These are phyloP conservation scores for Mariannaea sp. DNA, from an alignment of 2,329 filamentous ascomycete species.

Conservation along the genomic window DNA sequence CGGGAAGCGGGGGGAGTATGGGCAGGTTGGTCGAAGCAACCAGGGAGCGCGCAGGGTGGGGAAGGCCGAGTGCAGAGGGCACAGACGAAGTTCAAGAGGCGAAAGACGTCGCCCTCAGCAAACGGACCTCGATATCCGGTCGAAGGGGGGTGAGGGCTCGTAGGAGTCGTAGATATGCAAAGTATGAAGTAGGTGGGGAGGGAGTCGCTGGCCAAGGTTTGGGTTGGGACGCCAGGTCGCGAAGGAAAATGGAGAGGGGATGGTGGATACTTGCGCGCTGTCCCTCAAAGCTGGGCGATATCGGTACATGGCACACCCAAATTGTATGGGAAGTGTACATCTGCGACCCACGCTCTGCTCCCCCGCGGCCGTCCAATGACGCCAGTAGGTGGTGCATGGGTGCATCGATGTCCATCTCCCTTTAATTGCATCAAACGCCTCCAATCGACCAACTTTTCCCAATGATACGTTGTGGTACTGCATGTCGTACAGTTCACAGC, in stretches of 20 bases:
- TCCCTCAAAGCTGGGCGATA: not conserved
- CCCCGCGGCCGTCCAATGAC: constrained; percentile 15
- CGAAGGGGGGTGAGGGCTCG: constrained; percentile 1
- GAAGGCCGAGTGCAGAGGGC: constrained; percentile 16
- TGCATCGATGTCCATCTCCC: constrained; percentile 11
- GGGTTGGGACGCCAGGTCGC: constrained; percentile 11
- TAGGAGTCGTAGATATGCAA: constrained; percentile 12
- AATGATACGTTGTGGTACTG: too few species aligned
- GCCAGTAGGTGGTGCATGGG: constrained; percentile 6
- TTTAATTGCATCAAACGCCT: constrained; percentile 14
- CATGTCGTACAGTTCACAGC: too few species aligned
- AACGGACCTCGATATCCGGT: constrained; percentile 9
- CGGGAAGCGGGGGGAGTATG: constrained; percentile 26
- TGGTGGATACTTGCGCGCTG: constrained; percentile 11
- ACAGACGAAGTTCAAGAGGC: constrained; percentile 18
- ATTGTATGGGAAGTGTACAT: constrained; percentile 11
- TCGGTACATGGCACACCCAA: constrained; percentile 5
- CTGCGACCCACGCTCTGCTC: not conserved
- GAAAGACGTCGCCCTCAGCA: constrained; percentile 28
- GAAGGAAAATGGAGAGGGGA: constrained; percentile 19
- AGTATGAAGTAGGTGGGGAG: constrained; percentile 14
- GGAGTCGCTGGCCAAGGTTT: constrained; percentile 16
- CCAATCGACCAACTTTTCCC: too few species aligned
- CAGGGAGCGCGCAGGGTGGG: constrained; percentile 17
- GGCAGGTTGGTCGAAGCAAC: constrained; percentile 31